A percentile compares a stretch with the other conserved stretches of the same genome.
These are phyloP conservation scores for Trichocomaceae sp. DNA, from an alignment of 2,329 filamentous ascomycete genomes.

Conservation along the genomic window DNA sequence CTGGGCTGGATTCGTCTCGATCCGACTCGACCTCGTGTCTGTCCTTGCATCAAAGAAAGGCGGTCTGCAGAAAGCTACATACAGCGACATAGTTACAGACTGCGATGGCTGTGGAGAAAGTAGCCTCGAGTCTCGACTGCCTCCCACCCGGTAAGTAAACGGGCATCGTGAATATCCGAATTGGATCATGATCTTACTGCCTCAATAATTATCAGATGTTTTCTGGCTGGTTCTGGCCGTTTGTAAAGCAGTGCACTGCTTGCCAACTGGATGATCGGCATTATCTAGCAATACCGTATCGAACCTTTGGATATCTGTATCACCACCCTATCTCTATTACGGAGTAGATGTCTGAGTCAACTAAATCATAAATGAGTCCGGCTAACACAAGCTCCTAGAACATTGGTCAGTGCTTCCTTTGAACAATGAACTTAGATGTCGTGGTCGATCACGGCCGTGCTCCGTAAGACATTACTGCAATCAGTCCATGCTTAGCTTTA, in stretches of 20 bases:
- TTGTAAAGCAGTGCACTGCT: too few relatives aligned
- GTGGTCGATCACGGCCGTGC: neutral
- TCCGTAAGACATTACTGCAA: neutral
- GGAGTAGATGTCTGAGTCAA: too few relatives aligned
- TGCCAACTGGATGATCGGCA: neutral
- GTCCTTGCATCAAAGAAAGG: conserved; percentile 9
- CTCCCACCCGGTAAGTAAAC: neutral
- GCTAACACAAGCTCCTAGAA: neutral
- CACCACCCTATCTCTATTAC: too few relatives aligned
- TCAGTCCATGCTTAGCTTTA: neutral
- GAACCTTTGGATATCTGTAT: too few relatives aligned
- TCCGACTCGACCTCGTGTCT: neutral
- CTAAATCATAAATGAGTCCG: neutral
- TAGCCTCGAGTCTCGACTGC: neutral
- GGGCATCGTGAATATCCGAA: neutral
- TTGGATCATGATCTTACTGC: neutral
- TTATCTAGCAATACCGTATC: neutral
- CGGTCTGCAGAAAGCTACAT: conserved; percentile 5
- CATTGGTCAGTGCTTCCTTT: neutral
- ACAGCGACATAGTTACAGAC: neutral
- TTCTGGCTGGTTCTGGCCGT: too few relatives aligned
- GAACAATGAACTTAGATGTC: neutral
- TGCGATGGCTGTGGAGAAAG: neutral
- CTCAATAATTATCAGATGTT: too few relatives aligned
- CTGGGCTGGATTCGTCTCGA: conserved; percentile 5